phyloP scores from a whole-genome alignment of 2,329 filamentous ascomycete species.

The Shiraia sp. region DNA sequence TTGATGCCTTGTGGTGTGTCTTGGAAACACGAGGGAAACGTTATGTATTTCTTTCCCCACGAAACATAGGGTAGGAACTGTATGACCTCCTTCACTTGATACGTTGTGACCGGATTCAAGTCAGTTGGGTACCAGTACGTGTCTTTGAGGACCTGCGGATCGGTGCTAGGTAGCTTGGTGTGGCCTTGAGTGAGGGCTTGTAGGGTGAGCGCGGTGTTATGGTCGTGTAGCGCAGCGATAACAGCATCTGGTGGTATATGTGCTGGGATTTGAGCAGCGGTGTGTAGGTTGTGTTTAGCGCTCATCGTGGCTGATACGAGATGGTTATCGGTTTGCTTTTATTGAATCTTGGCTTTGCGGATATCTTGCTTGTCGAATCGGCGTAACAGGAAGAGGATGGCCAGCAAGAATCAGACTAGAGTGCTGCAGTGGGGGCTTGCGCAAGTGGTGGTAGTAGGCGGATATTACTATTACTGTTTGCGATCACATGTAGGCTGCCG shows the following conservation, averaged over 20 bases:
- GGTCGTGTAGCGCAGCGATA: conserved; percentile 39
- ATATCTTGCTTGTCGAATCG: conserved; percentile 3
- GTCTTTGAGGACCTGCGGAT: conserved; percentile 31
- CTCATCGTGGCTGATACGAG: conserved; percentile 13
- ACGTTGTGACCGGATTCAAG: conserved; percentile 29
- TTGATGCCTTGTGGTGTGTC: conserved; percentile 38
- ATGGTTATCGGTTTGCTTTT: neutral
- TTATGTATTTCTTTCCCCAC: conserved; percentile 36
- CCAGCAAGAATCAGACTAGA: neutral
- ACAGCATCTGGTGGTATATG: conserved; percentile 29
- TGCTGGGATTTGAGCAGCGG: conserved; percentile 32
- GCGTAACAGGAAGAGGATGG: conserved; percentile 1
- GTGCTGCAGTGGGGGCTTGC: neutral
- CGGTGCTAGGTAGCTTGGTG: conserved; percentile 26
- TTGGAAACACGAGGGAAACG: conserved; percentile 38
- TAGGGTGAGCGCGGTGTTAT: conserved; percentile 37
- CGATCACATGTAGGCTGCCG: neutral
- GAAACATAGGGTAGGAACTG: conserved; percentile 35
- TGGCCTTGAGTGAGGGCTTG: conserved; percentile 39
- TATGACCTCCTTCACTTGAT: conserved; percentile 37
- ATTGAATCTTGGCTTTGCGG: neutral
- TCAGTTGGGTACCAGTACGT: conserved; percentile 42
- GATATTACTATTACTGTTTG: neutral
- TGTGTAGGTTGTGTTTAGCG: conserved; percentile 39
- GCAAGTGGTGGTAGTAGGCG: neutral